A percentile compares a stretch with the other conserved stretches of the same genome.
These are phyloP conservation scores for Phanerochaete sordida DNA, from an alignment of 768 basidiomycete species.

Conservation along the genomic window DNA sequence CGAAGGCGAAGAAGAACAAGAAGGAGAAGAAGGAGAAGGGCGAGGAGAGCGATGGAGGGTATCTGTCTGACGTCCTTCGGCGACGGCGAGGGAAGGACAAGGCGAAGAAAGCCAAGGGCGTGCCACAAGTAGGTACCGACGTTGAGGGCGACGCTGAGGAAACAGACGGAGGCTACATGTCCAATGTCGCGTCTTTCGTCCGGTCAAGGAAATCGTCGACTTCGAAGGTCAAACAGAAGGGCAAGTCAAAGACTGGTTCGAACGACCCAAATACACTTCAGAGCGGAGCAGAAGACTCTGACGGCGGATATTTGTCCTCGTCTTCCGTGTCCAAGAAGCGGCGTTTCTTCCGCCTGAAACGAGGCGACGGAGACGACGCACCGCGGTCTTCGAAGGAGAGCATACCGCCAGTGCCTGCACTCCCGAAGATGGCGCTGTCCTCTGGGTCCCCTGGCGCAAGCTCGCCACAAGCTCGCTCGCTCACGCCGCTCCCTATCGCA, in stretches of 20 bases:
- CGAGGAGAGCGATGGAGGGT: slow-evolving; percentile 31
- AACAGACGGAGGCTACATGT: slow-evolving; percentile 29
- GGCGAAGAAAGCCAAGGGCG: slow-evolving; percentile 16
- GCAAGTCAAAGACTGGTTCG: not conserved
- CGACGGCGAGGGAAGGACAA: slow-evolving; percentile 18
- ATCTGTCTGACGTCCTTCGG: slow-evolving; percentile 22
- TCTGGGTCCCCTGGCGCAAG: slow-evolving; percentile 5
- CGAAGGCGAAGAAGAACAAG: slow-evolving; percentile 24
- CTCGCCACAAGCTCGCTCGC: not conserved
- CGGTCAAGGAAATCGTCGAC: not conserved
- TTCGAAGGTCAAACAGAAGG: slow-evolving; percentile 19
- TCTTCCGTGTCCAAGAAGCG: slow-evolving; percentile 25
- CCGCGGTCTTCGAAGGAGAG: slow-evolving; percentile 1
- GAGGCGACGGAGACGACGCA: slow-evolving; percentile 7
- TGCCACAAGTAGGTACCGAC: not conserved
- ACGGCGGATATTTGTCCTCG: slow-evolving; percentile 25
- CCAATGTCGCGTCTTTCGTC: slow-evolving; percentile 10
- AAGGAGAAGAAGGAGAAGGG: slow-evolving; percentile 22
- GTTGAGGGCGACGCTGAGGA: slow-evolving; percentile 26
- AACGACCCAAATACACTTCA: slow-evolving; percentile 12
- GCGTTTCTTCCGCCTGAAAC: slow-evolving; percentile 23
- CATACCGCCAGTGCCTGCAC: slow-evolving; percentile 12
- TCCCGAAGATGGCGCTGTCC: slow-evolving; percentile 4
- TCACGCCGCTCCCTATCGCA: not conserved
- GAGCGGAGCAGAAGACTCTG: slow-evolving; percentile 29